Conservation (phyloP, 768 basidiomycete species). For the Botryobasidium botryosum region DNA sequence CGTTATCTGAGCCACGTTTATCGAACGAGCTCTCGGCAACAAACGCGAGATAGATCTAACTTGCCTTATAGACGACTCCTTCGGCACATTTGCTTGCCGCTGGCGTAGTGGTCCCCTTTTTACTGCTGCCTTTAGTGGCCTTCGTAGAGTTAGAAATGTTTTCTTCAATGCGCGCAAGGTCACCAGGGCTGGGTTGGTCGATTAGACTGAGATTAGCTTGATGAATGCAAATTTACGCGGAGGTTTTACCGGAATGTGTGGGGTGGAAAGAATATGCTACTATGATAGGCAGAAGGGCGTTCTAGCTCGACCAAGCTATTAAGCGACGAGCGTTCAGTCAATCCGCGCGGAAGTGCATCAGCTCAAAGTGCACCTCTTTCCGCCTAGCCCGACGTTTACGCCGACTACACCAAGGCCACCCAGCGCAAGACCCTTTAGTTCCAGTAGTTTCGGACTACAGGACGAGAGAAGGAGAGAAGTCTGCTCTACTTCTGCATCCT, state of each 20-base stretch:
- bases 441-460: slow-evolving; percentile 69
- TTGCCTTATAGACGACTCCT: slow-evolving; percentile 77
- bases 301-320: slow-evolving; percentile 72
- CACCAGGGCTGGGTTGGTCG: slow-evolving; percentile 46
- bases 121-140: slow-evolving; percentile 10
- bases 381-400: slow-evolving; percentile 76
- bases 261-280: slow-evolving; percentile 54
- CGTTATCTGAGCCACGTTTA: slow-evolving; percentile 36
- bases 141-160: slow-evolving; percentile 26
- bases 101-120: background rate
- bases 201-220: background rate
- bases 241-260: slow-evolving; percentile 57
- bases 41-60: slow-evolving; percentile 4
- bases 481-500: slow-evolving; percentile 69
- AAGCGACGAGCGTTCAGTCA: background rate
- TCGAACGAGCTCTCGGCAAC: background rate
- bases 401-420: slow-evolving; percentile 51
- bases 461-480: slow-evolving; percentile 65
- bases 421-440: slow-evolving; percentile 71
- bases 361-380: slow-evolving; percentile 52
- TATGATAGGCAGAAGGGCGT: slow-evolving; percentile 64
- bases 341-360: slow-evolving; percentile 2
- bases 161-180: slow-evolving; percentile 73
- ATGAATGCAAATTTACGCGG: background rate
- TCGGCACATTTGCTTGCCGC: slow-evolving; percentile 27